phyloP scores from a whole-genome alignment of 1,284 basidiomycete genomes.

The Ceratobasidium sp. region DNA sequence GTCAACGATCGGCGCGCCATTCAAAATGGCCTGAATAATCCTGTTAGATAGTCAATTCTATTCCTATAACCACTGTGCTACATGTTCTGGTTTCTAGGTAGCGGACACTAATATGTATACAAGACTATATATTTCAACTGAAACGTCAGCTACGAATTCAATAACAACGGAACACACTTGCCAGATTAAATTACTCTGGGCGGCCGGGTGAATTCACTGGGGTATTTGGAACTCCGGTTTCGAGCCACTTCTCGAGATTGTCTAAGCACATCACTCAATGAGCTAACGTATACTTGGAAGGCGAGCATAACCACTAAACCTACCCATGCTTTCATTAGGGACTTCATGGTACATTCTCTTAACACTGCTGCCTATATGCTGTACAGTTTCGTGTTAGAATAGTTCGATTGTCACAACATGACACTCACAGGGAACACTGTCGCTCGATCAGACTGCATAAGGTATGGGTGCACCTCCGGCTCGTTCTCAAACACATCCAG shows the following conservation, averaged over 20 bases:
- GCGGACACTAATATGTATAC: too few relatives aligned
- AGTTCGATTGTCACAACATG: too few relatives aligned
- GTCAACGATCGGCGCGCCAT: background rate
- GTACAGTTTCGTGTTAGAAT: background rate
- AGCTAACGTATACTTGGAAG: background rate
- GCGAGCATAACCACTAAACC: too few relatives aligned
- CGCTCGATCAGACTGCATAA: slow-evolving; percentile 46
- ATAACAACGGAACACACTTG: background rate
- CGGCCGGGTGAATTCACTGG: slow-evolving; percentile 41
- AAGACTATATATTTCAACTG: too few relatives aligned
- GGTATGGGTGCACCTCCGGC: slow-evolving; percentile 51
- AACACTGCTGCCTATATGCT: slow-evolving; percentile 47
- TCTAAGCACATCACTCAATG: background rate
- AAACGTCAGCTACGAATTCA: too few relatives aligned
- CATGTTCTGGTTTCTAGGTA: too few relatives aligned
- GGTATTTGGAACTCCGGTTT: slow-evolving; percentile 45
- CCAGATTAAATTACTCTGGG: too few relatives aligned
- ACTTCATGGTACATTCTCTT: slow-evolving; percentile 43
- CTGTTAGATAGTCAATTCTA: too few relatives aligned
- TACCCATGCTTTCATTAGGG: slow-evolving; percentile 46
- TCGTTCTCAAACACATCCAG: slow-evolving; percentile 53
- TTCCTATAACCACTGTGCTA: background rate
- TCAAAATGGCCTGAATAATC: too few relatives aligned
- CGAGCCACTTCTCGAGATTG: slow-evolving; percentile 43
- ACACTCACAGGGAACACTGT: slow-evolving; percentile 46